Evolutionary conservation across 2,329 filamentous ascomycete genomes (phyloP).

Genomic region (Penicillium sp.): DNA sequence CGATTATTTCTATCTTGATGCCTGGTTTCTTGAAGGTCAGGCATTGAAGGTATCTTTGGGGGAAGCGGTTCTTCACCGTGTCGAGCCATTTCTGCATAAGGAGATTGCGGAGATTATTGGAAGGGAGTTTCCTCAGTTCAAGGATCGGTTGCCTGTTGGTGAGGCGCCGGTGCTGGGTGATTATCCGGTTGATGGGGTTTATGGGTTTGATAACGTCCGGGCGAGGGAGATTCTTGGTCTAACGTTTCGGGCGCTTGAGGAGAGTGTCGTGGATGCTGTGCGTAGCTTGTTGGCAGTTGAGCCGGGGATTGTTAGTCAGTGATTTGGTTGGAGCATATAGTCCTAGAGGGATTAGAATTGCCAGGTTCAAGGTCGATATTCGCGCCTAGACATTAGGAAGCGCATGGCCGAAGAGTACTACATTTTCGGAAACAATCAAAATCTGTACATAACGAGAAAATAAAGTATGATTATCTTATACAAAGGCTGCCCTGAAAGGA

Average conservation of each 20-base stretch:
- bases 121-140: slow-evolving; percentile 37
- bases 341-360: neutral
- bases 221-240: slow-evolving; percentile 36
- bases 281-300: slow-evolving; percentile 20
- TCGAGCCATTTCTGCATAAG: slow-evolving; percentile 39
- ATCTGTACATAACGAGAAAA: neutral
- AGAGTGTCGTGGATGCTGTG: slow-evolving; percentile 33
- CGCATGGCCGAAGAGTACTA: neutral
- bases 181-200: slow-evolving; percentile 21
- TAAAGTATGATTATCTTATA: neutral
- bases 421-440: neutral
- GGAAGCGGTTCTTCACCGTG: slow-evolving; percentile 44
- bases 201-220: slow-evolving; percentile 35
- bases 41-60: too few relatives aligned
- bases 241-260: slow-evolving; percentile 31
- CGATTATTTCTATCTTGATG: too few relatives aligned
- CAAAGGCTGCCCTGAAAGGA: neutral
- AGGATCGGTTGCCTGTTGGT: slow-evolving; percentile 34
- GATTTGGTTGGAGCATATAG: neutral
- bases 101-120: slow-evolving; percentile 40
- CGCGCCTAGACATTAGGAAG: neutral
- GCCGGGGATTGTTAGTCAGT: neutral
- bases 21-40: too few relatives aligned
- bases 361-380: neutral
- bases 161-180: slow-evolving; percentile 25